Conservation (phyloP, 2,329 filamentous ascomycete genomes). For the Penicillium sp. region DNA sequence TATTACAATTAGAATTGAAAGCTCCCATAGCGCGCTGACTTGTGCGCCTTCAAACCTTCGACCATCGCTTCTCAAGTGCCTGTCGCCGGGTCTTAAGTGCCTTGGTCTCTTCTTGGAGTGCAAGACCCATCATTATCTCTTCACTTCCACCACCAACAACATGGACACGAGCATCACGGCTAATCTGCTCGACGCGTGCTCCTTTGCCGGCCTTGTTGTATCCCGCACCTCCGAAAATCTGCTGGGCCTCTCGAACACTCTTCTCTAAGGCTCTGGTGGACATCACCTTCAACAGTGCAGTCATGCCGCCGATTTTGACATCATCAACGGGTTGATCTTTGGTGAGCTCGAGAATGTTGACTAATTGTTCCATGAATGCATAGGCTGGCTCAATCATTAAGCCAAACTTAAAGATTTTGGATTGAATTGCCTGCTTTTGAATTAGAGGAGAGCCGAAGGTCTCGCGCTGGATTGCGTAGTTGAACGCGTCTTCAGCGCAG, state of each 20-base stretch:
- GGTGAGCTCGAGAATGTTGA: slow-evolving; percentile 52
- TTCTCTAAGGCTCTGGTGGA: slow-evolving; percentile 54
- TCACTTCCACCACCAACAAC: slow-evolving; percentile 43
- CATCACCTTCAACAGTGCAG: slow-evolving; percentile 53
- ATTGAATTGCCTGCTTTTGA: slow-evolving; percentile 57
- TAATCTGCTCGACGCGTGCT: slow-evolving; percentile 53
- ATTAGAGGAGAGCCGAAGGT: slow-evolving; percentile 61
- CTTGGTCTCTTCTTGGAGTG: slow-evolving; percentile 32
- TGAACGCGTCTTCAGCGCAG: slow-evolving; percentile 59
- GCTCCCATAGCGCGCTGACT: background rate
- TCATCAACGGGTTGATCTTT: slow-evolving; percentile 38
- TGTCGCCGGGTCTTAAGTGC: slow-evolving; percentile 26
- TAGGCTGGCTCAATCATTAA: slow-evolving; percentile 60
- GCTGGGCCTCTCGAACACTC: slow-evolving; percentile 55
- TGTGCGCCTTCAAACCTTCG: slow-evolving; percentile 20
- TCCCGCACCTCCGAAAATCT: slow-evolving; percentile 54
- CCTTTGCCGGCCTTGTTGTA: slow-evolving; percentile 53
- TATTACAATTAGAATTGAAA: background rate
- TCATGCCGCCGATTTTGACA: slow-evolving; percentile 51
- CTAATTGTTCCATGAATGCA: slow-evolving; percentile 62
- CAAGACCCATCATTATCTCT: slow-evolving; percentile 41
- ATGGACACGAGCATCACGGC: slow-evolving; percentile 51
- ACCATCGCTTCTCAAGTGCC: slow-evolving; percentile 26
- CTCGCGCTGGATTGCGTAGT: slow-evolving; percentile 63
- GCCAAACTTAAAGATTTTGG: slow-evolving; percentile 60